Evolutionary conservation across 805 yeast genomes (phyloP), one percentile per base, ranked within the genome.

Genomic region (Candida koratica): DNA sequence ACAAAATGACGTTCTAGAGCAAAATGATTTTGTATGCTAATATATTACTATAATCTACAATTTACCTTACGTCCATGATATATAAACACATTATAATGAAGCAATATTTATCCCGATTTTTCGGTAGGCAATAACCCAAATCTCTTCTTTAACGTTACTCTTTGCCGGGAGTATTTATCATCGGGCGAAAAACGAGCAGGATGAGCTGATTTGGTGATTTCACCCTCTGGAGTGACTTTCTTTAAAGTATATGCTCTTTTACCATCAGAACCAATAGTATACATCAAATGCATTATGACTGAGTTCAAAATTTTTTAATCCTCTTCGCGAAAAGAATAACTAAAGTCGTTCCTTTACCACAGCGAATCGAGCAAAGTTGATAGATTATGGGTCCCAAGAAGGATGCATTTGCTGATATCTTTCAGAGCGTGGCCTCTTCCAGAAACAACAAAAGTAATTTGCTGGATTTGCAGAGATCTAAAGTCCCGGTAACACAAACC

Each of bases 131-230:
- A 73, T 63, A 93, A 61, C 50, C 81, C 81, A 61, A 68, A 90
- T 73, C 98, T 83, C 76, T 87, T 93, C 81, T 93, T 93, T 60
- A 93, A 75, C 39, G 97, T 90, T 34, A 93, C 96, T 77, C 99
- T 86, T 69, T 93, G 97, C 74, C 97, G 84, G 32, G 98, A 93
- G 73, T 87, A 90, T 71, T 93, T 93, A 77, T 93, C 99, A 63
- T 93, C 99, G 51, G 99, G 99, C 22, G 98, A 93, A 66, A 93
- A 93, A 69, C 99, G 83, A 36, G 99, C 98, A 45, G 99, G 99
- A 66, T 93, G 99, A 27, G 98, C 98, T 49, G 96, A 84, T 72
- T 88, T 87, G 59, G 99, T 94, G 71, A 90, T 88, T 63, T 88
- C 96, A 44, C 98, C 97, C 6, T 71, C 66, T 43, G 73, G 88